Evolutionary conservation across 2,329 filamentous ascomycete genomes (phyloP).

Genomic region (Pleomassaria siparia): DNA sequence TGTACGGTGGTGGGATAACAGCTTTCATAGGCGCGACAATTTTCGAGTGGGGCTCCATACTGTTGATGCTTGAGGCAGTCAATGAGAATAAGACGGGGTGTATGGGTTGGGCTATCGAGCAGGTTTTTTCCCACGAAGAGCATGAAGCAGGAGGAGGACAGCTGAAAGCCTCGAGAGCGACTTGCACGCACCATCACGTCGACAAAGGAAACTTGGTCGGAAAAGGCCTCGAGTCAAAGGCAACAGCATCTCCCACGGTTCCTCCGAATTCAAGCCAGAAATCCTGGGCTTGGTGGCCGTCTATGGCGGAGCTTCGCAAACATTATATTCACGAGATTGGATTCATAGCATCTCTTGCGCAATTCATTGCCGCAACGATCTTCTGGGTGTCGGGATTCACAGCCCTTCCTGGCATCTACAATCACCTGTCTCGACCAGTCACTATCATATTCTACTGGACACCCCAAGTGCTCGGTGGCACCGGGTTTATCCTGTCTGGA

Average conservation of each 20-base stretch:
- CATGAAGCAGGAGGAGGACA: constrained; percentile 13
- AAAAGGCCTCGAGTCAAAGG: constrained; percentile 4
- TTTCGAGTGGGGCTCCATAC: constrained; percentile 64
- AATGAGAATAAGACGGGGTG: constrained; percentile 66
- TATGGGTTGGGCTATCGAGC: constrained; percentile 69
- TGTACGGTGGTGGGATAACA: constrained; percentile 61
- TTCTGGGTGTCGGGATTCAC: constrained; percentile 68
- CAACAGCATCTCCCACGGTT: not conserved
- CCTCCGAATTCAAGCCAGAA: not conserved
- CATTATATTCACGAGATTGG: constrained; percentile 65
- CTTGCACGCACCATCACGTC: constrained; percentile 41
- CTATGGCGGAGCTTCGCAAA: constrained; percentile 56
- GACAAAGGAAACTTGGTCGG: constrained; percentile 38
- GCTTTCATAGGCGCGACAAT: constrained; percentile 69
- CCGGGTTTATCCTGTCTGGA: constrained; percentile 61
- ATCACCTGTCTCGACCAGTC: constrained; percentile 51
- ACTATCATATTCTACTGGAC: constrained; percentile 62
- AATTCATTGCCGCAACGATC: constrained; percentile 61
- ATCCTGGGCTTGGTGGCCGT: constrained; percentile 63
- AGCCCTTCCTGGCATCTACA: constrained; percentile 58
- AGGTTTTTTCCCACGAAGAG: constrained; percentile 42
- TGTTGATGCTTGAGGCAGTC: constrained; percentile 68
- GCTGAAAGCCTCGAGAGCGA: constrained; percentile 16
- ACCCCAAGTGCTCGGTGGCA: constrained; percentile 63
- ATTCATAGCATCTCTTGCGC: constrained; percentile 61